These are phyloP conservation scores for Populus deltoides DNA, from an alignment of 345 rosid species.

Conservation along the genomic window DNA sequence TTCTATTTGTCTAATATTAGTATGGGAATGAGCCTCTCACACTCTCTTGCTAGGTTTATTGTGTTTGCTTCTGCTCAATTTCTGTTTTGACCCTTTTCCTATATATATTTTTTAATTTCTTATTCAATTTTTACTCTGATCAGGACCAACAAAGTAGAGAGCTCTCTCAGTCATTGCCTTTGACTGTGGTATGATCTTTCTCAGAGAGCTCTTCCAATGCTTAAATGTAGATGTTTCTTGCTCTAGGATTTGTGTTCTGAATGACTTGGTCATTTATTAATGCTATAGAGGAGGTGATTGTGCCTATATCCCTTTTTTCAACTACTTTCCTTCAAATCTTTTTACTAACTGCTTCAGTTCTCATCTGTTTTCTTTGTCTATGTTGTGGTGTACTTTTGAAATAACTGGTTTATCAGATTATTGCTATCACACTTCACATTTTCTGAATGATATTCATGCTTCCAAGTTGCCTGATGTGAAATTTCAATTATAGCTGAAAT, in stretches of 20 bases:
- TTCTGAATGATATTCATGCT: neutral
- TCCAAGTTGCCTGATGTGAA: neutral
- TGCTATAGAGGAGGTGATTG: neutral
- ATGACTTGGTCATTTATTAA: neutral
- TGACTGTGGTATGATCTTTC: conserved; percentile 70
- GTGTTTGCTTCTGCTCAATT: neutral
- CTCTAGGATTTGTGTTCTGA: neutral
- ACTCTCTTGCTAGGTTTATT: neutral
- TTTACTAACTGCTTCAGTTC: neutral
- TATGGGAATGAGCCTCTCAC: neutral
- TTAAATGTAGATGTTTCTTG: neutral
- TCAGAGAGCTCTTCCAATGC: conserved; percentile 1
- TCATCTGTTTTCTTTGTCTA: neutral
- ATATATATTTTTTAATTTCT: neutral
- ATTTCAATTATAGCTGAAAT: conserved; percentile 68
- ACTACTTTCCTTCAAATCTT: neutral
- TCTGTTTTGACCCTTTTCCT: neutral
- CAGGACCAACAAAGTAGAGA: conserved; percentile 99
- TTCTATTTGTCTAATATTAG: neutral
- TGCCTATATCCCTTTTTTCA: neutral
- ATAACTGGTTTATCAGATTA: neutral
- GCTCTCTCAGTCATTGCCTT: conserved; percentile 84
- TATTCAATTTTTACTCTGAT: neutral
- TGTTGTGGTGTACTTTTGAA: neutral
- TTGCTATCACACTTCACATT: neutral